Evolutionary conservation across 805 yeast species (phyloP).

Genomic region (Lachancea sp.): DNA sequence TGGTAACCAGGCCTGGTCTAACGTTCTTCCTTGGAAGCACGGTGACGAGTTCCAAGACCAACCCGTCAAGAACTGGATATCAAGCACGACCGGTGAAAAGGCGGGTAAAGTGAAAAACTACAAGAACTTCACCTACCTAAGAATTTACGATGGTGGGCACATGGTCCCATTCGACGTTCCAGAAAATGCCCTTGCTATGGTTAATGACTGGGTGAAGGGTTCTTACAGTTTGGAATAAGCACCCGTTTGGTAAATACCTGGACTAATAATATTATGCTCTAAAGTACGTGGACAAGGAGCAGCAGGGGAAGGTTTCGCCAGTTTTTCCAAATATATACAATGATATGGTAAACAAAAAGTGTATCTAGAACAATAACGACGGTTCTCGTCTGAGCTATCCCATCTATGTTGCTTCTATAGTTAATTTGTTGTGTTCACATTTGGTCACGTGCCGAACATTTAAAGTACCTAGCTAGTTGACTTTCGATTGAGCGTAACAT

Average conservation of each 20-base stretch:
- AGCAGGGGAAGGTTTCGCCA: no score
- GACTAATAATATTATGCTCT: neutral
- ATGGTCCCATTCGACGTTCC: constrained; percentile 95
- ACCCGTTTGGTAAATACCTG: neutral
- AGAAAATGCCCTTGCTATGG: constrained; percentile 65
- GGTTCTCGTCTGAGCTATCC: no score
- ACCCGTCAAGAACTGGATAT: constrained; percentile 41
- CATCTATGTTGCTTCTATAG: no score
- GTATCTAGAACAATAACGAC: no score
- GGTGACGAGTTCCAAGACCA: constrained; percentile 46
- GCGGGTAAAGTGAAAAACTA: constrained; percentile 67
- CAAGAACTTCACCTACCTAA: constrained; percentile 69
- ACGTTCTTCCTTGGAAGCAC: constrained; percentile 62
- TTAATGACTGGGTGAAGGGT: constrained; percentile 79
- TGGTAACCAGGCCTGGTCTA: constrained; percentile 85
- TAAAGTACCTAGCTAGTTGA: no score
- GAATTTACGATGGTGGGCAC: constrained; percentile 88
- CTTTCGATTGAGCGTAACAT: no score
- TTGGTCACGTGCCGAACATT: no score
- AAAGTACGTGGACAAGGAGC: neutral
- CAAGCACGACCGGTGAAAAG: constrained; percentile 38
- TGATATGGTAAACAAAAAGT: no score
- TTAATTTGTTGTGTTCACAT: no score
- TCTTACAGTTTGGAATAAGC: constrained; percentile 35
- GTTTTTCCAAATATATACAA: no score